Evolutionary conservation across 2,329 filamentous ascomycete species (phyloP), one percentile per base, ranked within the genome.

Genomic region (Neophaeococcomyces mojaviensis): DNA sequence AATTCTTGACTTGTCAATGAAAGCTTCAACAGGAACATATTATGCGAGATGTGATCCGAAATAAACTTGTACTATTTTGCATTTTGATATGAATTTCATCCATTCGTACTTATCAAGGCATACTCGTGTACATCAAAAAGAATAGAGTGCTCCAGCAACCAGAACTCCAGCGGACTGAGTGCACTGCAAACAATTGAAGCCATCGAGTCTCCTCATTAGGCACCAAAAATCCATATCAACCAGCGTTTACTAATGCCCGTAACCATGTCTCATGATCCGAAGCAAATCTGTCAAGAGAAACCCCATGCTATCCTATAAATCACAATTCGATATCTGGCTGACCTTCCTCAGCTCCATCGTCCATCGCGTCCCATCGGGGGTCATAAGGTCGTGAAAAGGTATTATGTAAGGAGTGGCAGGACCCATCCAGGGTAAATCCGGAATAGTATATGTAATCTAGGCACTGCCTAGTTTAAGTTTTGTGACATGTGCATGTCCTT

Each of bases 391-490:
- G 13, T 33, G 30, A 47, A 41, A 34, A 41, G 44, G 20, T 47
- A 41, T 41, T 47, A 47, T 24, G 30, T 46, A 47, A 42, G 37
- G 40, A 47, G 35, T 41, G 35, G 41, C 35, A 35, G 22, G 43
- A 34, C 39, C 41, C 28, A 28, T 19, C 24, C 22, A 22, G 31
- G 43, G 26, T 28, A n/a, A 22, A 28, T 24, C 16, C 19, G 31
- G 8, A 31, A 15, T 28, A 31, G 39, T 19, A 41, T 41, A 10
- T 41, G 39, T 41, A 32, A 4, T 41, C 22, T 20, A 33, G 43
- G 43, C 43, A 28, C 43, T 18, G 43, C 43, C 43, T 35, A 32
- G 18, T 32, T 5, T 24, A n/a, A 9, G n/a, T 28, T 32, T 10
- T 18, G 39, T 24, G n/a, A 16, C 4, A 24, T n/a, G 20, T 34